phyloP scores from a whole-genome alignment of 371 early-diverging fungal genomes.

The Mortierella sp. region DNA sequence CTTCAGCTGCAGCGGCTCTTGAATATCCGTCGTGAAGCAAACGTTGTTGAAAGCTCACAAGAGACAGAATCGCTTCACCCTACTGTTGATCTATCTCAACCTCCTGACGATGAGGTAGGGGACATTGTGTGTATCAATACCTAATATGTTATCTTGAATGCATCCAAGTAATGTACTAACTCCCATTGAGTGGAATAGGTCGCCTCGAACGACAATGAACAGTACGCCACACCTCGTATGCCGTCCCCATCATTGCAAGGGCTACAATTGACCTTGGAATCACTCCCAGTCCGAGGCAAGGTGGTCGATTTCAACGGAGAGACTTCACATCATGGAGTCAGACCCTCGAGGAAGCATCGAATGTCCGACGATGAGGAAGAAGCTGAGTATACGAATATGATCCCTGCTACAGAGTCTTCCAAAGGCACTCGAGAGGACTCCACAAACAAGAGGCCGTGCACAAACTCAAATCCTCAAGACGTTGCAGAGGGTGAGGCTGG shows the following conservation, averaged over 20 bases:
- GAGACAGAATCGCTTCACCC: constrained; percentile 5
- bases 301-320: not conserved
- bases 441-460: not conserved
- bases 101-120: not conserved
- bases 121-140: not conserved
- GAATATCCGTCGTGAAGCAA: constrained; percentile 6
- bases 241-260: constrained; percentile 18
- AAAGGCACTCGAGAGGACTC: not conserved
- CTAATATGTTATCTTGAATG: no score
- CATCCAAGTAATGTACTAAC: not conserved
- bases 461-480: not conserved
- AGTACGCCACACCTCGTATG: constrained; percentile 29
- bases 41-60: not conserved
- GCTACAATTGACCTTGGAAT: not conserved
- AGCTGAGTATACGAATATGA: not conserved
- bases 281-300: not conserved
- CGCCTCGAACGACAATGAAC: not conserved
- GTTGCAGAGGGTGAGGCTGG: not conserved
- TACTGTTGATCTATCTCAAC: not conserved
- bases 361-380: constrained; percentile 12
- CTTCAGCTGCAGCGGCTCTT: constrained; percentile 33
- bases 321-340: not conserved
- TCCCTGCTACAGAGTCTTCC: not conserved
- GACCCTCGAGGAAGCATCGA: constrained; percentile 17
- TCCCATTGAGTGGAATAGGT: no score